These are phyloP conservation scores for Solanum dulcamara DNA, from an alignment of 257 asterid species.

Conservation along the genomic window DNA sequence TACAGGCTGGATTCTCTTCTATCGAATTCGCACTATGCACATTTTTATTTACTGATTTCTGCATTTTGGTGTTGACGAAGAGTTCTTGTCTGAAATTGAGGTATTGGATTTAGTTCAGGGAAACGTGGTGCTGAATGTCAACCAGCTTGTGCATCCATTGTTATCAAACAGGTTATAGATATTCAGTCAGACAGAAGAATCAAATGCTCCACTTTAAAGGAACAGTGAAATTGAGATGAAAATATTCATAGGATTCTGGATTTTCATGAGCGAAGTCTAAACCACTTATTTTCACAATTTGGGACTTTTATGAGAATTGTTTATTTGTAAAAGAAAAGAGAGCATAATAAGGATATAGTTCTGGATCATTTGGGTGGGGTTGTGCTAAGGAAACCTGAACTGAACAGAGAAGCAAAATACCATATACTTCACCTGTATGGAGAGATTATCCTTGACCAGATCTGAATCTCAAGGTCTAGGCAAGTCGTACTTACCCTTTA, in stretches of 20 bases:
- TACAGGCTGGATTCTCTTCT: too few relatives aligned
- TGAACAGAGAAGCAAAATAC: too few relatives aligned
- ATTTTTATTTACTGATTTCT: not conserved
- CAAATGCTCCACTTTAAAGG: not conserved
- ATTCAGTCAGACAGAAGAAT: not conserved
- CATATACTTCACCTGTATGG: not conserved
- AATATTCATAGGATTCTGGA: not conserved
- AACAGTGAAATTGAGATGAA: too few relatives aligned
- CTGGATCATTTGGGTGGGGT: too few relatives aligned
- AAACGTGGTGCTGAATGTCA: not conserved
- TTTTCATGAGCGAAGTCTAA: not conserved
- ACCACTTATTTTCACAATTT: not conserved
- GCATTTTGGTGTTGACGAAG: not conserved
- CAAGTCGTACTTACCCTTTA: not conserved
- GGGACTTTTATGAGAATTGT: too few relatives aligned
- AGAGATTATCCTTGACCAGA: too few relatives aligned
- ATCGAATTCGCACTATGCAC: not conserved
- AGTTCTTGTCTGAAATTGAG: not conserved
- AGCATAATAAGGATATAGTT: too few relatives aligned
- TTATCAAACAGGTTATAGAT: not conserved
- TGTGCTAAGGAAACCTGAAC: too few relatives aligned
- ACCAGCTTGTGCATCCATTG: not conserved
- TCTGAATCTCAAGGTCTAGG: not conserved
- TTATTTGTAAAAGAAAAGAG: too few relatives aligned
- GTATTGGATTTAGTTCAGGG: not conserved